These are phyloP conservation scores for Pichia sp. DNA, from an alignment of 1,139 yeast genomes.

Conservation along the genomic window DNA sequence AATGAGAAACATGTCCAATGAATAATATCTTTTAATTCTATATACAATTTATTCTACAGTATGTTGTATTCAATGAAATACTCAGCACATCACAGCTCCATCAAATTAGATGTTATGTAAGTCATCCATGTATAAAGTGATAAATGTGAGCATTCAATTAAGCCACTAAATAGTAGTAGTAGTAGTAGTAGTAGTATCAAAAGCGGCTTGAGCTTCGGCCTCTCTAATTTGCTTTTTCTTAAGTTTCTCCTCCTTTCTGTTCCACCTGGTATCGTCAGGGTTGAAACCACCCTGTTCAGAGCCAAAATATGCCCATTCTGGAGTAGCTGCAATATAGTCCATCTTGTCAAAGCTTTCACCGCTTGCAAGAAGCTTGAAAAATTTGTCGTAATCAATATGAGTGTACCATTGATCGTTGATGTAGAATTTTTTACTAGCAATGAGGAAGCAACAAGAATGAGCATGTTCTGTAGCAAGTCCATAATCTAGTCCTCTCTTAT, in stretches of 20 bases:
- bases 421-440: constrained; percentile 69
- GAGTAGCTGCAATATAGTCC: constrained; percentile 78
- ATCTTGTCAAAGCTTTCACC: constrained; percentile 65
- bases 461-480: constrained; percentile 94
- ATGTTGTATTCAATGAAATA: too few relatives aligned
- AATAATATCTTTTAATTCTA: too few relatives aligned
- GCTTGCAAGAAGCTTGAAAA: constrained; percentile 61
- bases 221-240: constrained; percentile 36
- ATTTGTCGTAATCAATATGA: constrained; percentile 75
- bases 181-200: neutral
- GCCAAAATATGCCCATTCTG: constrained; percentile 89
- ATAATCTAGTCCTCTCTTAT: constrained; percentile 57
- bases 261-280: constrained; percentile 70
- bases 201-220: constrained; percentile 22
- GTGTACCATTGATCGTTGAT: constrained; percentile 78
- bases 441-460: constrained; percentile 84
- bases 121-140: too few relatives aligned
- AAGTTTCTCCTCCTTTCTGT: constrained; percentile 58
- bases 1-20: too few relatives aligned
- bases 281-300: constrained; percentile 81
- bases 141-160: too few relatives aligned
- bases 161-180: neutral
- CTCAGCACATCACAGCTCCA: too few relatives aligned
- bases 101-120: too few relatives aligned
- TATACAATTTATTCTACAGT: too few relatives aligned